Percentiles rank a stretch among this genome's conserved stretches.
Conservation (phyloP, 805 yeast genomes). For the Diddensiella transvaalensis region DNA sequence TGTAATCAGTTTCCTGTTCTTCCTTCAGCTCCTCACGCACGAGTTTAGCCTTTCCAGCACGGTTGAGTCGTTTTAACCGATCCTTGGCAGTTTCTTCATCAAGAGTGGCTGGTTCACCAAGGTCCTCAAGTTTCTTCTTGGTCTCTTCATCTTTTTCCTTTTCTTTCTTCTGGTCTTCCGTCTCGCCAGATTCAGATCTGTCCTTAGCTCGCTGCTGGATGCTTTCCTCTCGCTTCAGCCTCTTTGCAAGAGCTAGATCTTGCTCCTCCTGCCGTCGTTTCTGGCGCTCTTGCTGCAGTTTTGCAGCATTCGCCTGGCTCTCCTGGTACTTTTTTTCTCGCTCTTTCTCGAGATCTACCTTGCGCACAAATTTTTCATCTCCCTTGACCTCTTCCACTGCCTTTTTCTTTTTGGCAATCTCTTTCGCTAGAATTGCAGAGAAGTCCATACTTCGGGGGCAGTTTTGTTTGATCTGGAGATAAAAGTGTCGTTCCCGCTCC, state of each 20-base stretch:
- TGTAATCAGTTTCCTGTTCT: constrained; percentile 27
- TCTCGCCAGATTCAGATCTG: constrained; percentile 16
- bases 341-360: constrained; percentile 21
- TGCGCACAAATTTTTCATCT: constrained; percentile 15
- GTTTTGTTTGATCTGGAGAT: no score
- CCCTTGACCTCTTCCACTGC: constrained; percentile 15
- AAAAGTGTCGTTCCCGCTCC: no score
- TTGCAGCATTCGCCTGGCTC: constrained; percentile 22
- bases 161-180: constrained; percentile 18
- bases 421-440: constrained; percentile 42
- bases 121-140: constrained; percentile 23
- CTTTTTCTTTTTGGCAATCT: constrained; percentile 46
- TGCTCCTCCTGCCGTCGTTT: constrained; percentile 34
- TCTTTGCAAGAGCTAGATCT: constrained; percentile 1
- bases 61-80: constrained; percentile 22
- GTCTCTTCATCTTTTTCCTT: constrained; percentile 26
- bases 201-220: constrained; percentile 18
- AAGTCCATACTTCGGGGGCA: constrained; percentile 42
- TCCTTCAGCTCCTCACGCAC: constrained; percentile 29
- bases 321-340: constrained; percentile 19
- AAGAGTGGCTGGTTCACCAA: constrained; percentile 25
- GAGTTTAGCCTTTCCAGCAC: constrained; percentile 18
- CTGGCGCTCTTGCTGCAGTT: constrained; percentile 30
- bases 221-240: constrained; percentile 35
- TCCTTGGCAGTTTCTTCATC: constrained; percentile 26